Evolutionary conservation across 2,329 filamentous ascomycete species (phyloP).

Genomic region (Chrysosporium keratinophilum): DNA sequence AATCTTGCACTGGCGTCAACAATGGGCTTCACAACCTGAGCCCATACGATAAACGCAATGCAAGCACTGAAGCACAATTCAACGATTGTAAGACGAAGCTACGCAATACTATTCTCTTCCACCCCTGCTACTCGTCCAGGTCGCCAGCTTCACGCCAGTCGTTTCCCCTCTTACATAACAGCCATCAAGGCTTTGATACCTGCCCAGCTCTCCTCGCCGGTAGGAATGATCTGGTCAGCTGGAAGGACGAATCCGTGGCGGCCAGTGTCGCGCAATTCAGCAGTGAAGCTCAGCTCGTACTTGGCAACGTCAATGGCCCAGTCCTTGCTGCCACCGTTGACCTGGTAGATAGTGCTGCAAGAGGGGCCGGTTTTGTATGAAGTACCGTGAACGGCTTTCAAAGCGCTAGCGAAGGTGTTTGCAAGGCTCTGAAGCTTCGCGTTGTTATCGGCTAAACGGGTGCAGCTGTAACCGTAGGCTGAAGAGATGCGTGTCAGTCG

Average conservation of each 20-base stretch:
- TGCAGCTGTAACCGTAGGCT: slow-evolving; percentile 52
- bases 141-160: background rate
- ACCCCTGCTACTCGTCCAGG: too few species aligned
- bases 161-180: background rate
- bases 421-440: slow-evolving; percentile 43
- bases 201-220: slow-evolving; percentile 39
- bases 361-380: slow-evolving; percentile 37
- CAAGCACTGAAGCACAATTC: too few species aligned
- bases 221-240: slow-evolving; percentile 40
- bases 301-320: slow-evolving; percentile 37
- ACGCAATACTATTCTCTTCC: too few species aligned
- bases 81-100: too few species aligned
- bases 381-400: slow-evolving; percentile 45
- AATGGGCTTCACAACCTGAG: too few species aligned
- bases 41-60: too few species aligned
- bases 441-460: slow-evolving; percentile 38
- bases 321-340: slow-evolving; percentile 34
- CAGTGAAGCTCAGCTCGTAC: slow-evolving; percentile 39
- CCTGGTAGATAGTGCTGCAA: slow-evolving; percentile 53
- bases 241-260: slow-evolving; percentile 42
- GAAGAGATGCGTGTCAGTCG: background rate
- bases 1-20: too few species aligned
- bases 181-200: slow-evolving; percentile 22
- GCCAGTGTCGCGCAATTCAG: slow-evolving; percentile 43
- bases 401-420: slow-evolving; percentile 42